A percentile compares a stretch with the other conserved stretches of the same genome.
phyloP scores from a whole-genome alignment of 441 rosid genomes.

The Jatropha podagrica region DNA sequence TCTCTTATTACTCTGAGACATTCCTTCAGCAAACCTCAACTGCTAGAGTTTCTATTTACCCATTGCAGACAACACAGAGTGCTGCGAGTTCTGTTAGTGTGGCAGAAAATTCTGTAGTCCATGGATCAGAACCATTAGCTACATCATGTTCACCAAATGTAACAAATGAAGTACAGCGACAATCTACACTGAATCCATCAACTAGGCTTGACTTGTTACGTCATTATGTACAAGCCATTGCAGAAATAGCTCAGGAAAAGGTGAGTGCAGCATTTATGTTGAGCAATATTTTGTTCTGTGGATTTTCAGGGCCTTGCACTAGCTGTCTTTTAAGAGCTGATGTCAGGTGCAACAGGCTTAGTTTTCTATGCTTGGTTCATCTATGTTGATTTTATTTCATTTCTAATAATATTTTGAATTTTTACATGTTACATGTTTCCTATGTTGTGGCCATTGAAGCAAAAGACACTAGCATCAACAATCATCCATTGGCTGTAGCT shows the following conservation, averaged over 20 bases:
- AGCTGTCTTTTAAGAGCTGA: neutral
- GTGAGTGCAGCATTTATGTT: conserved; percentile 29
- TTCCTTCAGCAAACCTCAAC: conserved; percentile 53
- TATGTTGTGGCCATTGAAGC: no score
- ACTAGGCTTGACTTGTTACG: conserved; percentile 53
- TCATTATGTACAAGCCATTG: conserved; percentile 51
- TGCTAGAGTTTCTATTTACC: conserved; percentile 31
- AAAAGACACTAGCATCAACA: neutral
- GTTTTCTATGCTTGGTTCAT: neutral
- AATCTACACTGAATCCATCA: conserved; percentile 52
- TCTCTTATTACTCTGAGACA: conserved; percentile 55
- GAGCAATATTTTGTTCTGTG: neutral
- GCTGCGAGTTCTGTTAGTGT: conserved; percentile 22
- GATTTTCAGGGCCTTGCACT: no score
- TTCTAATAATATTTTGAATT: neutral
- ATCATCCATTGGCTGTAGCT: neutral
- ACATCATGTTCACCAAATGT: conserved; percentile 36
- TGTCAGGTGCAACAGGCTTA: neutral
- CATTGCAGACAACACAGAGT: conserved; percentile 35
- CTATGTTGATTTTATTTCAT: neutral
- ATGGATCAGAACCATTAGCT: conserved; percentile 34
- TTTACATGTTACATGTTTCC: no score
- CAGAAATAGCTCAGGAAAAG: conserved; percentile 63
- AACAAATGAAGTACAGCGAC: conserved; percentile 51
- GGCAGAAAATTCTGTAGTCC: conserved; percentile 30